Evolutionary conservation across 1,284 basidiomycete species (phyloP).

Genomic region (Apiotrichum veenhuisii): DNA sequence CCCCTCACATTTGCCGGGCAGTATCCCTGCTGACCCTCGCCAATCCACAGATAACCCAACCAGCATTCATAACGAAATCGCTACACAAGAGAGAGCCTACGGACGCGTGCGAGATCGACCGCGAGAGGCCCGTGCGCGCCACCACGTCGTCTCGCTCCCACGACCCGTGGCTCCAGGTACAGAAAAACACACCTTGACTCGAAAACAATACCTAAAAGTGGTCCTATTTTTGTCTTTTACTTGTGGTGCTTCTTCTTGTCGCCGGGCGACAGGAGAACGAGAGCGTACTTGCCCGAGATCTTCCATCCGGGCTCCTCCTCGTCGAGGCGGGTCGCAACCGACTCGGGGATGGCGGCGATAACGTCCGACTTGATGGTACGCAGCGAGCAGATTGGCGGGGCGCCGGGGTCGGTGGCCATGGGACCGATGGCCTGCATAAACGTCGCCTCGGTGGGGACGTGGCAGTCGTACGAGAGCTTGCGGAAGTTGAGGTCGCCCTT

Average conservation of each 20-base stretch:
- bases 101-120: background rate
- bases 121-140: no score
- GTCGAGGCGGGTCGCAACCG: constrained; percentile 75
- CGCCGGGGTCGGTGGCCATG: constrained; percentile 81
- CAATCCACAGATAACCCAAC: no score
- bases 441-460: constrained; percentile 82
- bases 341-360: constrained; percentile 61
- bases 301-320: constrained; percentile 91
- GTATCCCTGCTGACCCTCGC: no score
- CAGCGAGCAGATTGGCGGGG: constrained; percentile 78
- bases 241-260: background rate
- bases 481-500: constrained; percentile 94
- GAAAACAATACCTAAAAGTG: no score
- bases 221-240: no score
- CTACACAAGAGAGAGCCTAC: background rate
- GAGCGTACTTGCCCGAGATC: constrained; percentile 85
- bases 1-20: no score
- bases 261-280: constrained; percentile 7
- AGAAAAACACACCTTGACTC: background rate
- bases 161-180: background rate
- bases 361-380: constrained; percentile 84
- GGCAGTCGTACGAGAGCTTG: constrained; percentile 85
- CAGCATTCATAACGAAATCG: background rate
- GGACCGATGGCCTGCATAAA: constrained; percentile 91
- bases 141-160: background rate